A percentile compares a stretch with the other conserved stretches of the same genome.
These are phyloP conservation scores for Protomyces gravidus DNA, from an alignment of 1,139 yeast genomes.

Conservation along the genomic window DNA sequence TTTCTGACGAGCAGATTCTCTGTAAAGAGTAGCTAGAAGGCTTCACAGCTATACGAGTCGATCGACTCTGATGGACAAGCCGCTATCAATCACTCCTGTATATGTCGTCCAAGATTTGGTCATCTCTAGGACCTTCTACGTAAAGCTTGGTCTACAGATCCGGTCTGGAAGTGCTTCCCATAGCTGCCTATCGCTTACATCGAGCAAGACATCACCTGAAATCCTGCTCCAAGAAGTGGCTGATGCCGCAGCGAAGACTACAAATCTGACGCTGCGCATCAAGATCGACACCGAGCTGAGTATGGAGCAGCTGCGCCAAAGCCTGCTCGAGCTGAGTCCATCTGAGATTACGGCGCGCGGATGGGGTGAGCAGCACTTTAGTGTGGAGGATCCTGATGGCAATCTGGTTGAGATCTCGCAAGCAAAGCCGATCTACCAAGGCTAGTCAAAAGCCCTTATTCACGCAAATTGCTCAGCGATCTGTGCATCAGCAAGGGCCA, in stretches of 20 bases:
- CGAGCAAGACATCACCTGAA: not conserved
- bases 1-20: not conserved
- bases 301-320: not conserved
- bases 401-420: constrained; percentile 3
- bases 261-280: not conserved
- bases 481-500: not conserved
- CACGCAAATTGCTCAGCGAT: not conserved
- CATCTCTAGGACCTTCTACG: not conserved
- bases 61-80: too few relatives aligned
- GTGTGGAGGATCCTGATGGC: not conserved
- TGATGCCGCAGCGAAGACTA: not conserved
- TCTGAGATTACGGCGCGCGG: constrained; percentile 4
- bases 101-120: not conserved
- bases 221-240: not conserved
- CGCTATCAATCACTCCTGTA: not conserved
- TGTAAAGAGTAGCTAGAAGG: not conserved
- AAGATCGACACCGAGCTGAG: not conserved
- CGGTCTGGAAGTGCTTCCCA: not conserved
- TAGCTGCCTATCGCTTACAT: not conserved
- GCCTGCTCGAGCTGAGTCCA: not conserved
- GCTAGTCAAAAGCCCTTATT: not conserved
- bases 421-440: constrained; percentile 10
- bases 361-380: constrained; percentile 14
- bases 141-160: not conserved
- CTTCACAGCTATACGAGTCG: too few relatives aligned